A percentile compares a stretch with the other conserved stretches of the same genome.
Conservation (phyloP, 768 basidiomycete species). For the Russula lepida region DNA sequence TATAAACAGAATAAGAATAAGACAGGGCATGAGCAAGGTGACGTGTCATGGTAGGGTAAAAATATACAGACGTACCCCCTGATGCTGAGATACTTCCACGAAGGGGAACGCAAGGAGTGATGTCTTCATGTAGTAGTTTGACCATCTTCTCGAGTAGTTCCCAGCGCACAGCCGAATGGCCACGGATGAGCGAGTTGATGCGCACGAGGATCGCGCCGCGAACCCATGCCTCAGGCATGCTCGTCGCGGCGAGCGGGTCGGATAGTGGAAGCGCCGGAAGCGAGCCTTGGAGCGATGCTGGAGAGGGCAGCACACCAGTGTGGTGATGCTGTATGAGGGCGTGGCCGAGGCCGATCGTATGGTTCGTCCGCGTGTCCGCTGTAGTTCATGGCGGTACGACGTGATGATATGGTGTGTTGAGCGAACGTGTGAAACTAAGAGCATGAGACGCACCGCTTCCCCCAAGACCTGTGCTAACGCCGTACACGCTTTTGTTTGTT, state of each 20-base stretch:
- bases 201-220: conserved; percentile 84
- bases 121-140: conserved; percentile 56
- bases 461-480: conserved; percentile 80
- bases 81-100: conserved; percentile 79
- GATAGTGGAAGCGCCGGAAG: conserved; percentile 54
- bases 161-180: conserved; percentile 80
- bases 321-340: conserved; percentile 80
- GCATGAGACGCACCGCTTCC: conserved; percentile 46
- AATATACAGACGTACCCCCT: conserved; percentile 44
- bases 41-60: background rate
- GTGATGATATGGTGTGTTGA: background rate
- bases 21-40: background rate
- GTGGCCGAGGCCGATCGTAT: conserved; percentile 63
- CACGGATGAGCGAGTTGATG: conserved; percentile 82
- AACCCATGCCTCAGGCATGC: conserved; percentile 84
- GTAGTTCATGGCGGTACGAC: background rate
- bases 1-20: background rate
- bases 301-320: conserved; percentile 59
- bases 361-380: conserved; percentile 83
- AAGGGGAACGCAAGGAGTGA: conserved; percentile 77
- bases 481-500: conserved; percentile 67
- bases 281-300: conserved; percentile 24
- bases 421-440: background rate
- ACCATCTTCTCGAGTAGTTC: conserved; percentile 74
- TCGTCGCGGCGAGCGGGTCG: conserved; percentile 55